phyloP scores from a whole-genome alignment of 2,329 filamentous ascomycete genomes.

The Diaporthe capsici region DNA sequence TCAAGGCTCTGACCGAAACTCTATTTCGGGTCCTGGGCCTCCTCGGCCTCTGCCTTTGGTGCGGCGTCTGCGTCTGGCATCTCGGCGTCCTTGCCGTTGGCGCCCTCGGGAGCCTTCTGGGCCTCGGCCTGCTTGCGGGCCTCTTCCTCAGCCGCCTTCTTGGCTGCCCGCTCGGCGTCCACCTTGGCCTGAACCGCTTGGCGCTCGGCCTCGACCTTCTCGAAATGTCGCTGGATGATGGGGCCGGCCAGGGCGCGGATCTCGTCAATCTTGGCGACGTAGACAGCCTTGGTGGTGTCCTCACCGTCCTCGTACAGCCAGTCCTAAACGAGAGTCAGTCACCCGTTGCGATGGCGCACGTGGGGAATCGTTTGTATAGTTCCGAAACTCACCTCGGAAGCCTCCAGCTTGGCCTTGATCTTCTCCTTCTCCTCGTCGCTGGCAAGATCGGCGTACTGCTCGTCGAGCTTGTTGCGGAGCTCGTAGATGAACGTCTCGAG shows the following conservation, averaged over 20 bases:
- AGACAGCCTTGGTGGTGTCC: constrained; percentile 92
- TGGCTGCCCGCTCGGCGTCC: constrained; percentile 84
- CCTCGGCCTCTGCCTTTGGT: constrained; percentile 65
- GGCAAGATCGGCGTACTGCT: constrained; percentile 89
- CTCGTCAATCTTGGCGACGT: constrained; percentile 95
- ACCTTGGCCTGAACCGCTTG: constrained; percentile 81
- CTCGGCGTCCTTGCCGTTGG: constrained; percentile 66
- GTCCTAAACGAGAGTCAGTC: constrained; percentile 72
- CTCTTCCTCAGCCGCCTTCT: constrained; percentile 74
- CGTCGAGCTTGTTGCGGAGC: constrained; percentile 92
- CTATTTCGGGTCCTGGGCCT: constrained; percentile 53
- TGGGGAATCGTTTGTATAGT: neutral
- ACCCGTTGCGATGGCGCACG: constrained; percentile 38
- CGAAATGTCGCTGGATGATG: constrained; percentile 93
- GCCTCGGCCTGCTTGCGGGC: constrained; percentile 67
- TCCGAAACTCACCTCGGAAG: constrained; percentile 80
- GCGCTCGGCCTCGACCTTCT: constrained; percentile 91
- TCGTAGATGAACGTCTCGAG: constrained; percentile 98
- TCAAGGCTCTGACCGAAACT: neutral
- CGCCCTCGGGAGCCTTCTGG: constrained; percentile 59
- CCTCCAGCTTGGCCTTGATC: constrained; percentile 85
- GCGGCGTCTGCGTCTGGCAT: constrained; percentile 73
- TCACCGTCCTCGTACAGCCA: constrained; percentile 99
- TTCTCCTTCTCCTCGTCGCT: constrained; percentile 93
- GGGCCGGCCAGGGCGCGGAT: constrained; percentile 92